Evolutionary conservation across 345 rosid species (phyloP), one percentile per base, ranked within the genome.

Genomic region (Aquilaria malaccensis): DNA sequence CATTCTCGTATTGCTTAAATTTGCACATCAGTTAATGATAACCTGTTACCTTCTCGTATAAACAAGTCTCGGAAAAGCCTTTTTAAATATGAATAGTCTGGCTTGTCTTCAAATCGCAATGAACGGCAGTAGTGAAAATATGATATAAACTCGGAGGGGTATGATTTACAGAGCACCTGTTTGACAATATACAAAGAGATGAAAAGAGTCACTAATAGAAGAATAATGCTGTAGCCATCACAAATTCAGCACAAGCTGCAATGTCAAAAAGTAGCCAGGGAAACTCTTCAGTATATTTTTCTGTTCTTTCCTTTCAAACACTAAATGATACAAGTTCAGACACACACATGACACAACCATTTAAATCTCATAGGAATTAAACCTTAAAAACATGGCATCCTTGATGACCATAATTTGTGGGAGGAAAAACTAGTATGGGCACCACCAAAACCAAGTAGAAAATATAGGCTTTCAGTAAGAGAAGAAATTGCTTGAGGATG

Each of bases 31-130:
- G 43, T 3, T 6, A 11, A 52, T 32, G 33, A 53, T 55, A 30
- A 30, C 13, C 51, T 54, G 53, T 29, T 63, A 85, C 96, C 95
- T 81, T 87, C 91, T 68, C 90, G 81, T 57, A 85, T 87, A 76
- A 87, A 87, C 72, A 87, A 77, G 71, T 85, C 96, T 11, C 88
- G 84, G 72, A 85, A 88, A 60, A 87, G 88, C 75, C 87, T 87
- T 81, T 87, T 87, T 71, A 87, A 79, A 77, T 87, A 83, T 56
- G 95, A 85, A 77, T 87, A 87, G 64, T 87, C 95, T 30, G 95
- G 95, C 70, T 83, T 87, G 73, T 87, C 95, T 58, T 87, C 91
- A 68, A 87, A 87, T 59, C 85, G 78, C 73, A 87, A 70, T 45
- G 91, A 77, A 15, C 95, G 91, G 66, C 95, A 85, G 55, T 82